Conservation (phyloP, 2,329 filamentous ascomycete genomes). For the Fusarium sterilihyphosum region DNA sequence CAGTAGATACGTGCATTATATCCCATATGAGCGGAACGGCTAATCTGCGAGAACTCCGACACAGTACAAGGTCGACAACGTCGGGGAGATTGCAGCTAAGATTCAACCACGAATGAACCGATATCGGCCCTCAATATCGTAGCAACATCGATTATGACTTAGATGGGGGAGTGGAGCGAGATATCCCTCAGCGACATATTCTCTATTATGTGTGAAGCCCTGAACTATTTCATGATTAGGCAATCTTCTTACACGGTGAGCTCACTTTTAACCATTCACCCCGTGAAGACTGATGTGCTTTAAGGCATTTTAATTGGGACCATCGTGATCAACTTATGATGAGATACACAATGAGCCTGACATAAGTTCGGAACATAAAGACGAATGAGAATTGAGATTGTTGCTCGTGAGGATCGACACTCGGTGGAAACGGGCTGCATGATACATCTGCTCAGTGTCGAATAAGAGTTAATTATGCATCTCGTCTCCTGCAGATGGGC, state of each 20-base stretch:
- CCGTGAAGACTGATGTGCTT: neutral
- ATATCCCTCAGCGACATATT: neutral
- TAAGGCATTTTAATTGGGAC: neutral
- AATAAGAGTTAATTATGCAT: neutral
- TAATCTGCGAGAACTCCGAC: neutral
- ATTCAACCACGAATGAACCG: neutral
- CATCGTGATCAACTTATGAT: neutral
- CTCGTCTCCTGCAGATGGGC: neutral
- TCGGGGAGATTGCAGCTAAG: neutral
- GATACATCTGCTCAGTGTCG: neutral
- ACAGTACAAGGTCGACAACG: neutral
- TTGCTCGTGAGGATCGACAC: slow-evolving; percentile 12
- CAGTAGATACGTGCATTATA: neutral
- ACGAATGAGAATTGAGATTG: slow-evolving; percentile 8
- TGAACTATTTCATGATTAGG: neutral
- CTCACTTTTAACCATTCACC: neutral
- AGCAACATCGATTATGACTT: neutral
- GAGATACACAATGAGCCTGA: no score
- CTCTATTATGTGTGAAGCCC: neutral
- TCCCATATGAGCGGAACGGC: neutral
- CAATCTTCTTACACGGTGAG: neutral
- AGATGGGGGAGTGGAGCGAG: neutral
- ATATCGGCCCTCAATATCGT: neutral
- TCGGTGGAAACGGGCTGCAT: slow-evolving; percentile 5
- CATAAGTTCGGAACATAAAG: neutral